A percentile compares a stretch with the other conserved stretches of the same genome.
Evolutionary conservation across 371 early-diverging fungal genomes (phyloP).

Genomic region (Homolaphlyctis polyrhiza): DNA sequence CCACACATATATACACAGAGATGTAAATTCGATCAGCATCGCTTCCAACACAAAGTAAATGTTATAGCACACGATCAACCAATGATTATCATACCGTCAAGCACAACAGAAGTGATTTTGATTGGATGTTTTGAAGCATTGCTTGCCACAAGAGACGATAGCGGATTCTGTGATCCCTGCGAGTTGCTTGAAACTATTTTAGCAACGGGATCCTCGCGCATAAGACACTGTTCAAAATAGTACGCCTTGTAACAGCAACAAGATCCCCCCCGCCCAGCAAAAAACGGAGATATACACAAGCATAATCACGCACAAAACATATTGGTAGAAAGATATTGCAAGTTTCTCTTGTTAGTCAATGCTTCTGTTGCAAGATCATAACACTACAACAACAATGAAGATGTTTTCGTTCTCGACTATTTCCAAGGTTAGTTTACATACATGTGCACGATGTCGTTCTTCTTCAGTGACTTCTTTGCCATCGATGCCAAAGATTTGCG

Average conservation of each 20-base stretch:
- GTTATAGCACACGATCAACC: not conserved
- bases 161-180: constrained; percentile 4
- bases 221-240: constrained; percentile 31
- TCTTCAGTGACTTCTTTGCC: constrained; percentile 45
- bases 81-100: constrained; percentile 27
- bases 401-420: not conserved
- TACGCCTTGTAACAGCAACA: no score
- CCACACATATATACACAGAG: not conserved
- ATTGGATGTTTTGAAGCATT: constrained; percentile 27
- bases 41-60: not conserved
- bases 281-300: no score
- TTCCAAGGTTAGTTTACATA: constrained; percentile 9
- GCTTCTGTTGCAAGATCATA: not conserved
- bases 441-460: constrained; percentile 41
- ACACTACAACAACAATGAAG: not conserved
- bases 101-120: constrained; percentile 42
- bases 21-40: not conserved
- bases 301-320: no score
- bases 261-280: no score
- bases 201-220: constrained; percentile 19
- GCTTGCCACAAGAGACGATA: constrained; percentile 9
- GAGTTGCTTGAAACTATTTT: not conserved
- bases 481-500: constrained; percentile 40
- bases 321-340: not conserved
- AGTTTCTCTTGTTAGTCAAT: not conserved